Evolutionary conservation across 768 basidiomycete species (phyloP), one percentile per base, ranked within the genome.

Genomic region (Amanita muscaria): DNA sequence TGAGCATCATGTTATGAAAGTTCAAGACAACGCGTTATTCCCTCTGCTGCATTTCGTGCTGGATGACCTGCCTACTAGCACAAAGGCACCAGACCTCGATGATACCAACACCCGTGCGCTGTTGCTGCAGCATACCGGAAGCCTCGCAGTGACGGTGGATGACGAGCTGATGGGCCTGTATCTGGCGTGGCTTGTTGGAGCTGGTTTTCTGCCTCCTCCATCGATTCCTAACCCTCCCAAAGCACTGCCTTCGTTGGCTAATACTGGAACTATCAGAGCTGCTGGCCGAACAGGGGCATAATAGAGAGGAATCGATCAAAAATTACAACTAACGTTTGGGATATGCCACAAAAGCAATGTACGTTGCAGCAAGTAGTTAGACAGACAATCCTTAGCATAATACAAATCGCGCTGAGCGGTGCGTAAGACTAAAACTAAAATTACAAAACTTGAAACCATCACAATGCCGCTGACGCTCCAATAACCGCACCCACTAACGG

Each of bases 21-120:
- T 76, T 6, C 88, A 93, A 59, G 94, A 98, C 61, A 98, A 99
- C 52, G 96, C 96, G 2, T 73, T 99, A 34, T 98, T 93, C 77
- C 96, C 96, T 2, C 69, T 99, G 8, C 75, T 99, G 14, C 94
- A 99, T 64, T 97, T 97, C 53, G 96, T 98, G 19, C 69, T 99
- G 23, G 96, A 97, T 59, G 96, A 99, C 62, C 72, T 99, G 15
- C 96, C 96, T 4, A 96, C 93, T 19, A 90, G 87, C 57, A 98
- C 94, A 19, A 96, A 93, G 62, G 80, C 91, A 1, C 88, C 96
- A 2, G 83, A 87, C 50, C 68, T 98, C 39, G 88, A 94, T 57
- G 89, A 96, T 58, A 59, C 72, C 16, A 96, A 94, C 59, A 93
- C 90, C 14, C 63, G 63, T n/a, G 68, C 73, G 9, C 58, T 98